phyloP scores from a whole-genome alignment of 2,329 filamentous ascomycete species.

The Exutisphaerella laricina region DNA sequence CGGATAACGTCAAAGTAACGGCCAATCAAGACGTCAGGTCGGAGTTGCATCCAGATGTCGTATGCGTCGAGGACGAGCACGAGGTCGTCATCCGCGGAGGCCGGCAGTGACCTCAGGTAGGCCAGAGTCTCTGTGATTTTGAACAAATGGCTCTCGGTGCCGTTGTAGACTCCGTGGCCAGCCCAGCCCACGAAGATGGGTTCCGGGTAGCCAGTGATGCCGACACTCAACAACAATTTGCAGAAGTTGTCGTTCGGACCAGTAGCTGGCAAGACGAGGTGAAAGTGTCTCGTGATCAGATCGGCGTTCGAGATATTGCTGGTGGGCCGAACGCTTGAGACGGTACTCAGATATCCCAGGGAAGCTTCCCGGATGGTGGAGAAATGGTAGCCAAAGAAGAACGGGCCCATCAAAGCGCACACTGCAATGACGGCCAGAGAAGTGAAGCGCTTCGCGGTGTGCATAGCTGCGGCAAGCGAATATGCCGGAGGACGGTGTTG shows the following conservation, averaged over 20 bases:
- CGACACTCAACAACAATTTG: slow-evolving; percentile 18
- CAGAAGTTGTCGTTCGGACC: slow-evolving; percentile 19
- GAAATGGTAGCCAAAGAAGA: slow-evolving; percentile 21
- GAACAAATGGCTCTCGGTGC: slow-evolving; percentile 32
- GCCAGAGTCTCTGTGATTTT: slow-evolving; percentile 28
- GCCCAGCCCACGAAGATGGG: slow-evolving; percentile 26
- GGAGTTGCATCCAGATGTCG: slow-evolving; percentile 61
- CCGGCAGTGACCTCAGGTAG: slow-evolving; percentile 23
- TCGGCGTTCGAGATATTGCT: background rate
- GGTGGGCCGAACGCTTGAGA: background rate
- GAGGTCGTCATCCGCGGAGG: slow-evolving; percentile 44
- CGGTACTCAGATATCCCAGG: slow-evolving; percentile 9
- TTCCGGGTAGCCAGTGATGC: slow-evolving; percentile 25
- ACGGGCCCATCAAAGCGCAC: slow-evolving; percentile 14
- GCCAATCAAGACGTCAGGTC: slow-evolving; percentile 56
- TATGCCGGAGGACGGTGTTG: slow-evolving; percentile 1
- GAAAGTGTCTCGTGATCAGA: slow-evolving; percentile 11
- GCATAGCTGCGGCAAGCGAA: too few relatives aligned
- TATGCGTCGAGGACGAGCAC: slow-evolving; percentile 59
- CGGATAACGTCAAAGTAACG: slow-evolving; percentile 54
- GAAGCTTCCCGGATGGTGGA: slow-evolving; percentile 13
- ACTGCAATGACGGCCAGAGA: slow-evolving; percentile 12
- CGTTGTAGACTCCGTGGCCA: slow-evolving; percentile 24
- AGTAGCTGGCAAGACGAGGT: slow-evolving; percentile 19
- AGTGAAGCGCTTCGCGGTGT: slow-evolving; percentile 11